A percentile compares a stretch with the other conserved stretches of the same genome.
These are phyloP conservation scores for Phaeosphaeriaceae sp. DNA, from an alignment of 2,329 filamentous ascomycete genomes.

Conservation along the genomic window DNA sequence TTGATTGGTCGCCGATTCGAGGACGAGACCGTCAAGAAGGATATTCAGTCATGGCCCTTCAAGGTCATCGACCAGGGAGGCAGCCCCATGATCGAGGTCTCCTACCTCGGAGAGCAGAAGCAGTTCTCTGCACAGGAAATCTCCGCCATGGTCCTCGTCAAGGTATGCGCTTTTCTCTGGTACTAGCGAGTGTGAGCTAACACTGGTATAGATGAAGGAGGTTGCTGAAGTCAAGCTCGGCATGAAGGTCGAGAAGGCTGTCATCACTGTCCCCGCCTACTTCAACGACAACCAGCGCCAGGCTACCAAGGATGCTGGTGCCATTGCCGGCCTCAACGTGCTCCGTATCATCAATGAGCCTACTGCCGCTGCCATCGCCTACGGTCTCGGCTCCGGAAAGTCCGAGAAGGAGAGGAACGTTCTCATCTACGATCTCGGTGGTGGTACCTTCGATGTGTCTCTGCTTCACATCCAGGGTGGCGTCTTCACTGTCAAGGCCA, in stretches of 20 bases:
- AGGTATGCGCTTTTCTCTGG: conserved; percentile 64
- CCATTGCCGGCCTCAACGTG: conserved; percentile 95
- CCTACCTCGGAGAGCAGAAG: conserved; percentile 95
- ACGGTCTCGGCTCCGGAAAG: conserved; percentile 95
- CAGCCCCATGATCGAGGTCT: conserved; percentile 90
- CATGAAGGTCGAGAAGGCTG: conserved; percentile 98
- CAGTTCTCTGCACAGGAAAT: conserved; percentile 98
- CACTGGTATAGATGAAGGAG: conserved; percentile 84
- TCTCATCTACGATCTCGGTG: conserved; percentile 99
- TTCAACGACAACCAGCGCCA: conserved; percentile 99
- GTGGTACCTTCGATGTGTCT: conserved; percentile 99
- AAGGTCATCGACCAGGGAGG: conserved; percentile 91
- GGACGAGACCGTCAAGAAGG: conserved; percentile 97
- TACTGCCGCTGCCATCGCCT: conserved; percentile 96
- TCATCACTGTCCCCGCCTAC: conserved; percentile 98
- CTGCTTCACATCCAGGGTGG: conserved; percentile 98
- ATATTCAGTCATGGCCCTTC: conserved; percentile 99
- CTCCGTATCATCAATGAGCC: conserved; percentile 99
- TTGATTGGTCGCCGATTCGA: conserved; percentile 96
- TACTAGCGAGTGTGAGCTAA: conserved; percentile 25
- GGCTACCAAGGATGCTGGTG: conserved; percentile 98
- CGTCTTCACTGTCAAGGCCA: conserved; percentile 99
- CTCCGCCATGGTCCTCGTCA: conserved; percentile 97
- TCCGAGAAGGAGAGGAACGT: conserved; percentile 98
- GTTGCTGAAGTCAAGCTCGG: conserved; percentile 97